Base-by-base conservation (phyloP, 108 stramenopile species). In the Skeletonema potamos region DNA sequence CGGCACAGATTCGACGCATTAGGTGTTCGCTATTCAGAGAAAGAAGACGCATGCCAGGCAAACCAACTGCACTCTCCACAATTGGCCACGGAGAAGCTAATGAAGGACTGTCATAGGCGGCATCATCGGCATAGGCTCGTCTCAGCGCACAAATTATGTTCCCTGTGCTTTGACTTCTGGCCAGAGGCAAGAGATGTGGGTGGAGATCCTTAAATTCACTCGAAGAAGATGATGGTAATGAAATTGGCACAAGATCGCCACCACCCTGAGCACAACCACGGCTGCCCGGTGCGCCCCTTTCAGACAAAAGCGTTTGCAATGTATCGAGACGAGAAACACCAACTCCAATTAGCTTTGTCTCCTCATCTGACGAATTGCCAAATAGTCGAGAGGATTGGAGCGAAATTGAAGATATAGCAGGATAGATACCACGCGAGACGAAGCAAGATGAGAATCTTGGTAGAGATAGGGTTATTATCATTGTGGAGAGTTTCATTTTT, bases 261-360 rank as follows among this genome's bases (percentile, higher is more conserved):
- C 81, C 74, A 18, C 81, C 63, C 8, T 66, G 51, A 20, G 60
- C 63, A 46, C 91, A 89, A 2, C 85, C 85, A 11, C 44, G 62
- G 58, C 88, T 89, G 58, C 92, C 91, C 2, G 92, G 92, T n/a
- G 89, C 92, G 61, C 92, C 92, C 58, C 85, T 62, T 55, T 74
- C 72, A 0, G 85, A 85, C 0, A 93, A 62, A 9, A 93, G 69
- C 15, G 74, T 67, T 70, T 90, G 92, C 17, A 93, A 62, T 2
- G 87, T 89, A 18, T 54, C 33, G n/a, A 93, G 27, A 51, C 92
- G 84, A 1, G 92, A 90, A 46, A 92, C 72, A 55, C 86, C 85
- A 27, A 30, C 13, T 26, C 54, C 39, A 58, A 36, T 34, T 27
- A 51, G 48, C 20, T 63, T 59, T 26, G 43, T 66, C 30, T 58